Base-by-base conservation (phyloP, 1,284 basidiomycete genomes). In the Boletus smithii region DNA sequence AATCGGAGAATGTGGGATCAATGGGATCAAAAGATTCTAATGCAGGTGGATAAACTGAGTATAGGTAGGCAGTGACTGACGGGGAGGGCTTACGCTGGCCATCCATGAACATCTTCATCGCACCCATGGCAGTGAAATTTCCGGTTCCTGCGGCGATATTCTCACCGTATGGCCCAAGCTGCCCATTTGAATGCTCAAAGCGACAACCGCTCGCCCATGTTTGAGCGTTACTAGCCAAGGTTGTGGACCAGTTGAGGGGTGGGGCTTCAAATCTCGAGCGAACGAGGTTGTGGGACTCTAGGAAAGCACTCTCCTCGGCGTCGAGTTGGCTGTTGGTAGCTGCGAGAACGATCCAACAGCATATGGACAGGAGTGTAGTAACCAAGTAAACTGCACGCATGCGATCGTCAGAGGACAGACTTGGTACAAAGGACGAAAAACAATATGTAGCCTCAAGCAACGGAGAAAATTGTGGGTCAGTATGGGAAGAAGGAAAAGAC, bases 81-180 rank as follows among this genome's bases (percentile, higher is more conserved):
- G 20, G 35, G 40, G 24, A 31, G 22, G 17, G 65, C 75, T 50
- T 56, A 80, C 82, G 59, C 55, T 65, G 55, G 53, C 81, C 81
- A 46, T 65, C 55, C 20, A 71, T 59, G 57, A 85, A 83, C 49
- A 73, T 67, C 3, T 58, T 50, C 36, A 83, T 71, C 9, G 75
- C 77, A 42, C 66, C 56, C 3, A 50, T 37, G 41, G 76, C 67
- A 26, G 72, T 56, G 50, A 77, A 79, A 40, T 57, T 36, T 26
- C 77, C 77, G 8, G 77, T 77, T 20, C 73, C 81, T 39, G 77
- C 79, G 29, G 73, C 74, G 26, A 82, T 69, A 56, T 80, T 81
- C 60, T 84, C 73, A 43, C 80, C 75, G 50, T 77, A 77, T 10
- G 69, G 64, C 7, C 68, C 68, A 40, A 77, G 63, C 4, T 58